A percentile compares a stretch with the other conserved stretches of the same genome.
phyloP scores from a whole-genome alignment of 2,329 filamentous ascomycete genomes.

The Fonsecaea pedrosoi region DNA sequence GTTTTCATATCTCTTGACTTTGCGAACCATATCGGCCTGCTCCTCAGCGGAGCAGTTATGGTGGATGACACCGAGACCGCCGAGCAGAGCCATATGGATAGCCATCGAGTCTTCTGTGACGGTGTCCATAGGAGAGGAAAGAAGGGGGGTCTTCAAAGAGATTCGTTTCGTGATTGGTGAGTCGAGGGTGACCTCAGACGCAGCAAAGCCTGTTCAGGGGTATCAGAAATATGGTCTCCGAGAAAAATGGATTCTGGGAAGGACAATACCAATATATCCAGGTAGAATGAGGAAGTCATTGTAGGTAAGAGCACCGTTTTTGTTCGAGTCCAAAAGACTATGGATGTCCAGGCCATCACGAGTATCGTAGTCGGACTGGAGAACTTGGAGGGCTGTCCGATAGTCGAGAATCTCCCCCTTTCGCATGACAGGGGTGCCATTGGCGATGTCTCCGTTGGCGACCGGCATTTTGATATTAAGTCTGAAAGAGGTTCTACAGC shows the following conservation, averaged over 20 bases:
- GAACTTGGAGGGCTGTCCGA: slow-evolving; percentile 76
- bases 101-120: slow-evolving; percentile 99
- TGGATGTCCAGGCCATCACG: slow-evolving; percentile 86
- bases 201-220: slow-evolving; percentile 73
- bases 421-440: slow-evolving; percentile 55
- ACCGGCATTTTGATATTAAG: slow-evolving; percentile 68
- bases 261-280: slow-evolving; percentile 80
- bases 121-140: slow-evolving; percentile 99
- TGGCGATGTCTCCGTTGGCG: slow-evolving; percentile 67
- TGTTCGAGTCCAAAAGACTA: slow-evolving; percentile 87
- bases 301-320: slow-evolving; percentile 93
- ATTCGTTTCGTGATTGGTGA: slow-evolving; percentile 95
- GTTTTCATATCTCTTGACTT: slow-evolving; percentile 99
- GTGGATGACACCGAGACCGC: slow-evolving; percentile 81
- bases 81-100: slow-evolving; percentile 75
- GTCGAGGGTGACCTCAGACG: slow-evolving; percentile 85
- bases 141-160: slow-evolving; percentile 91
- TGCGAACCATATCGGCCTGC: slow-evolving; percentile 98
- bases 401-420: slow-evolving; percentile 71
- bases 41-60: slow-evolving; percentile 99
- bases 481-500: slow-evolving; percentile 38
- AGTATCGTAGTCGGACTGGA: slow-evolving; percentile 76
- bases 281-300: slow-evolving; percentile 98
- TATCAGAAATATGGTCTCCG: slow-evolving; percentile 28
- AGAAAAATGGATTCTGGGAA: neutral